These are phyloP conservation scores for Arachnopeziza araneosa DNA, from an alignment of 2,329 filamentous ascomycete species.

Conservation along the genomic window DNA sequence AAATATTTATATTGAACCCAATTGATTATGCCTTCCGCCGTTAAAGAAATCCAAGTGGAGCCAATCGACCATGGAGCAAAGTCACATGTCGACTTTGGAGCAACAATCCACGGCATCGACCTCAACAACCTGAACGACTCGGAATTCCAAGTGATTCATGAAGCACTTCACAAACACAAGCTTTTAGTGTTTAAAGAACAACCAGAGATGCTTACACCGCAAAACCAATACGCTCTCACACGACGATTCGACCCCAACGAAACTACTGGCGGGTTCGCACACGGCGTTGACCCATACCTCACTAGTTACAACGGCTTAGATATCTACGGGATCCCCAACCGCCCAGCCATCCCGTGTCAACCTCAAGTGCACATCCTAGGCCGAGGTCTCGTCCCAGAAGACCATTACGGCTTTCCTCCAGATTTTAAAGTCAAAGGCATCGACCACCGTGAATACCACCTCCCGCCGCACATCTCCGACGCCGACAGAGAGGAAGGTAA, in stretches of 20 bases:
- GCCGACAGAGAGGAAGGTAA: conserved; percentile 32
- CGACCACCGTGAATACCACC: conserved; percentile 34
- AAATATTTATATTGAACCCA: not conserved
- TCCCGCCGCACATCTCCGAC: conserved; percentile 33
- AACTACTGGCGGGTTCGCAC: conserved; percentile 34
- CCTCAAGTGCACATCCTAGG: conserved; percentile 36
- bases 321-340: conserved; percentile 33
- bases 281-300: conserved; percentile 33
- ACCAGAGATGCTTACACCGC: conserved; percentile 31
- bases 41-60: conserved; percentile 24
- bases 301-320: conserved; percentile 31
- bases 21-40: conserved; percentile 20
- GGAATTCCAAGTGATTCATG: conserved; percentile 31
- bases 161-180: conserved; percentile 32
- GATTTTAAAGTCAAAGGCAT: conserved; percentile 36
- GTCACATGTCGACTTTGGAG: conserved; percentile 34
- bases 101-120: conserved; percentile 33
- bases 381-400: conserved; percentile 30
- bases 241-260: conserved; percentile 31
- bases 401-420: conserved; percentile 34
- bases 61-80: conserved; percentile 24
- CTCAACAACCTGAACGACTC: conserved; percentile 32
- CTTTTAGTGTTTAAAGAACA: conserved; percentile 35
- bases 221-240: conserved; percentile 34
- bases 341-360: conserved; percentile 31